Evolutionary conservation across 2,329 filamentous ascomycete species (phyloP).

Genomic region (Aspergillus pseudoviridinutans): DNA sequence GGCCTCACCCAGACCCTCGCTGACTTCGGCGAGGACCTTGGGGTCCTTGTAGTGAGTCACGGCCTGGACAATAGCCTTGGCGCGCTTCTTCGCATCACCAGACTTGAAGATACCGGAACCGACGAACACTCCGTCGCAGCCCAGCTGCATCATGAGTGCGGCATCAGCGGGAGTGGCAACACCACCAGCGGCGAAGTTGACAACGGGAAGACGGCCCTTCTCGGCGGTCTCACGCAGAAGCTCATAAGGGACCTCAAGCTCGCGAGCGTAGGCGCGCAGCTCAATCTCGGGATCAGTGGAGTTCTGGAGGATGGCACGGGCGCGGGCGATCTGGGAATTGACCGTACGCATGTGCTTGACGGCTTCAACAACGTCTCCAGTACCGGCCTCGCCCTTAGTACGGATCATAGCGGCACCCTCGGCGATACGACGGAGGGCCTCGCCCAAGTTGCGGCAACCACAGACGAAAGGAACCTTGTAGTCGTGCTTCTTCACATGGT

Average conservation of each 20-base stretch:
- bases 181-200: slow-evolving; percentile 97
- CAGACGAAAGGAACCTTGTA: slow-evolving; percentile 92
- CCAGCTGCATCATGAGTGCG: slow-evolving; percentile 98
- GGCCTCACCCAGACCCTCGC: slow-evolving; percentile 86
- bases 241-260: slow-evolving; percentile 72
- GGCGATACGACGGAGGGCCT: slow-evolving; percentile 83
- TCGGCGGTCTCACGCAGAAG: slow-evolving; percentile 83
- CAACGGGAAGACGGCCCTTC: slow-evolving; percentile 83
- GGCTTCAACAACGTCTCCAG: slow-evolving; percentile 93
- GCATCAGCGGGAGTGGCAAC: slow-evolving; percentile 99
- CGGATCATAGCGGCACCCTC: slow-evolving; percentile 99
- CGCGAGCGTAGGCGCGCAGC: slow-evolving; percentile 72
- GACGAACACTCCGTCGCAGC: slow-evolving; percentile 96
- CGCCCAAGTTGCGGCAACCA: slow-evolving; percentile 89
- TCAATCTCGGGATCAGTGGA: slow-evolving; percentile 58
- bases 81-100: slow-evolving; percentile 82
- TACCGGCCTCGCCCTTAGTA: slow-evolving; percentile 97
- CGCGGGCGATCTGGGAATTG: slow-evolving; percentile 73
- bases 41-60: slow-evolving; percentile 86
- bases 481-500: slow-evolving; percentile 84
- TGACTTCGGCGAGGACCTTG: slow-evolving; percentile 80
- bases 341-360: slow-evolving; percentile 94
- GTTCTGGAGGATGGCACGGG: slow-evolving; percentile 51
- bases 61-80: slow-evolving; percentile 90
- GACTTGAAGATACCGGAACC: slow-evolving; percentile 97